Evolutionary conservation across 2,329 filamentous ascomycete genomes (phyloP), one percentile per base, ranked within the genome.

Genomic region (Fusarium nanum): DNA sequence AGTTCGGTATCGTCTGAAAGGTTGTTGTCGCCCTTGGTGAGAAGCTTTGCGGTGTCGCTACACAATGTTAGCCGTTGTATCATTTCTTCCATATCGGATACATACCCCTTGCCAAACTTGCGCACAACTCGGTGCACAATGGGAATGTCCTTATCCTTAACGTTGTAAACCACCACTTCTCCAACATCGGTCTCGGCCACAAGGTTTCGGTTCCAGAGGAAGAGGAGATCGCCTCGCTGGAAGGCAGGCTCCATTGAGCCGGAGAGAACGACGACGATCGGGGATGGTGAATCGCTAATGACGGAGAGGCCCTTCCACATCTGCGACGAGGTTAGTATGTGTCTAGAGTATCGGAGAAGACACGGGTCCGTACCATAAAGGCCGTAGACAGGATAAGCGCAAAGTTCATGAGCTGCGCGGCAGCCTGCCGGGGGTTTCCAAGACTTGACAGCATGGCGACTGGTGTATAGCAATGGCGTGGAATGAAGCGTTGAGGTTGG

Each of bases 11-110:
- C 96, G 80, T 98, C 95, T 44, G 93, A 92, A 10, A 89, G 82
- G 79, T 99, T 99, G 85, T 98, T 99, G 83, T 99, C 96, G 72
- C 96, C 96, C 83, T 99, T 99, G 34, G 96, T 99, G 60, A 99
- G 88, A 22, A 99, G 88, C 77, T 93, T 85, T n/a, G 88, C 88
- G 53, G 85, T 80, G 11, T 84, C 81, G 25, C 87, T 88, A 67
- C 27, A 13, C 14, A 13, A 22, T 27, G 45, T 71, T 53, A 71
- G 65, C 54, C 11, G 34, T 23, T 63, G 20, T 40, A 14, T 30
- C 14, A 4, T 1, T 14, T 6, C 6, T 7, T 34, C 8, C 7
- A 7, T 22, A 12, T 9, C 5, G 14, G 8, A 11, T 13, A 79
- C 85, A 61, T 76, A 87, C 84, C 88, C 88, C 30, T 76, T 75